Base-by-base conservation (phyloP, 306 rosid species). In the Amphicarpaea edgeworthii region DNA sequence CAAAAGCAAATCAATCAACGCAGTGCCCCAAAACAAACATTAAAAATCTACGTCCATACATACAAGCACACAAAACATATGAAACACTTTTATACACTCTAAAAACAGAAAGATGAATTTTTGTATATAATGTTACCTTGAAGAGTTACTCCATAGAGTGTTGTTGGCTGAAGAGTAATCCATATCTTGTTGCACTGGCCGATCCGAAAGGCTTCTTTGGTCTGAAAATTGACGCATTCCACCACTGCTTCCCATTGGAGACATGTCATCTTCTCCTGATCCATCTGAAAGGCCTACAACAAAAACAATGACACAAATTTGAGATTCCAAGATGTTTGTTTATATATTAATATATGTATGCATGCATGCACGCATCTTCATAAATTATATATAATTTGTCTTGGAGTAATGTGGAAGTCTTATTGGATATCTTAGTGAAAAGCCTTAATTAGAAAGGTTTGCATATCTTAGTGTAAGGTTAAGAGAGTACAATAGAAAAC, bases 71-170 rank as follows among this genome's bases (percentile, higher is more conserved):
- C 55, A 77, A 75, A 70, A 61, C 73, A 75, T 43, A 68, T 46
- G 81, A 69, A 53, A 26, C 21, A 20, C 6, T 40, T 40, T 53
- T 46, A 16, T 57, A n/a, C 3, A 41, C 46, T 53, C 38, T 8
- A 61, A 28, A 7, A 26, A 28, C 20, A 78, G 21, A 79, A 47
- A 71, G 49, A 20, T 11, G 46, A 16, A 55, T 42, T 24, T 42
- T 24, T 42, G 0, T 17, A 24, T 41, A 28, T 28, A 37, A 50
- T 14, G 6, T 11, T 83, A 90, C 98, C 98, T 93, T 69, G 98
- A 91, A 58, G 93, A 93, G 78, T 93, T 93, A 72, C 90, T 91
- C 98, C 98, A 91, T 6, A 87, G 85, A 37, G 91, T 88, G 42
- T 77, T 47, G 59, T 77, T 47, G 59, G 65, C 43, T 3, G 85